A percentile compares a stretch with the other conserved stretches of the same genome.
Evolutionary conservation across 2,329 filamentous ascomycete genomes (phyloP).

Genomic region (Colletotrichum camelliae): DNA sequence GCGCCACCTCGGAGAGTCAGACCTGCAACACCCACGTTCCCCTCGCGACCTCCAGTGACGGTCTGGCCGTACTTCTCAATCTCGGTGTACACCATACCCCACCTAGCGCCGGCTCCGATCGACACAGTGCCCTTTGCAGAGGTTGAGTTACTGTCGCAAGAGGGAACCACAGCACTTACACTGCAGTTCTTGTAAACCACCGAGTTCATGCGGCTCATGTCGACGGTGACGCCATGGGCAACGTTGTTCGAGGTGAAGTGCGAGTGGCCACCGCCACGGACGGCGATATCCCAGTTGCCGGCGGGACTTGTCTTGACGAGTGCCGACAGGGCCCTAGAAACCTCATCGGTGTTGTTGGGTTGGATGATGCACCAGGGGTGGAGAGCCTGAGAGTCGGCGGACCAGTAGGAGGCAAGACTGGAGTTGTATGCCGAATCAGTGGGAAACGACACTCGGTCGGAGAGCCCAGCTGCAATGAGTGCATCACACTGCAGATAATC

Average conservation of each 20-base stretch:
- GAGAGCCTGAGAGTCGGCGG: slow-evolving; percentile 23
- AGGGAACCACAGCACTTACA: background rate
- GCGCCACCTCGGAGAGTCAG: slow-evolving; percentile 34
- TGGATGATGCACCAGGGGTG: slow-evolving; percentile 32
- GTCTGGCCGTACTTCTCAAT: background rate
- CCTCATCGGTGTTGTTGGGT: slow-evolving; percentile 26
- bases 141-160: background rate
- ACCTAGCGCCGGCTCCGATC: background rate
- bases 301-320: background rate
- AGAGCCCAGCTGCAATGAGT: background rate
- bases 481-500: background rate
- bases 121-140: background rate
- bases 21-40: slow-evolving; percentile 28
- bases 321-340: slow-evolving; percentile 23
- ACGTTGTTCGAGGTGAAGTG: background rate
- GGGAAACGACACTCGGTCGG: background rate
- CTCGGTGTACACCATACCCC: background rate
- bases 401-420: slow-evolving; percentile 24
- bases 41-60: background rate
- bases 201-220: background rate
- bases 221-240: background rate
- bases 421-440: background rate
- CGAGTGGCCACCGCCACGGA: background rate
- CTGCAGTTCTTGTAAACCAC: background rate
- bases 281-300: background rate